phyloP scores from a whole-genome alignment of 805 yeast species.

The Maudiozyma turicensis region DNA sequence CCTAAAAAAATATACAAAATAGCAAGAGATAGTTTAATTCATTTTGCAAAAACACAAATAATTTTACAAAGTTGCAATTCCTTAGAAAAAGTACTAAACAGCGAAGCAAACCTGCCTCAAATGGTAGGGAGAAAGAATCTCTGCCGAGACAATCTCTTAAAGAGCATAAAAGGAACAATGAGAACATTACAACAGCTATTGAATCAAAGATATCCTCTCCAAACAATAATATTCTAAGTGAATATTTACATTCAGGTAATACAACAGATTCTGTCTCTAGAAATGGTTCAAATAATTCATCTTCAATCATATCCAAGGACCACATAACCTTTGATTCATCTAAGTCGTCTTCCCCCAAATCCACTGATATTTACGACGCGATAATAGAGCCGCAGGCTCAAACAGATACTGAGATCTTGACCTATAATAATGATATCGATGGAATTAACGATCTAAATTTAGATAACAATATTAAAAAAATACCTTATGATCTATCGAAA shows the following conservation, averaged over 20 bases:
- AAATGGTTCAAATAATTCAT: not conserved
- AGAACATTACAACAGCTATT: not conserved
- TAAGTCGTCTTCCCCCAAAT: not conserved
- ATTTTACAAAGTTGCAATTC: not conserved
- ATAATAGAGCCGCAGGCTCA: not conserved
- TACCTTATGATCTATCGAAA: not conserved
- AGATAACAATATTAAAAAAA: not conserved
- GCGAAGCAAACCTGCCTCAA: not conserved
- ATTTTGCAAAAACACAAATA: not conserved
- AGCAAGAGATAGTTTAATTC: not conserved
- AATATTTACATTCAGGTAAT: not conserved
- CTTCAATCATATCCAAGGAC: not conserved
- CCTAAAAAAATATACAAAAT: no score
- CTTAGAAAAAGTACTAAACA: not conserved
- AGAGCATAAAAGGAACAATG: not conserved
- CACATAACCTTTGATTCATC: not conserved
- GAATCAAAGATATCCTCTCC: not conserved
- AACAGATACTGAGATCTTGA: not conserved
- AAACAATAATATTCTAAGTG: not conserved
- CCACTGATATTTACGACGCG: no score
- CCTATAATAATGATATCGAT: no score
- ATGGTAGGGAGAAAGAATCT: not conserved
- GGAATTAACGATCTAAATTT: no score
- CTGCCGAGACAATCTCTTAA: no score
- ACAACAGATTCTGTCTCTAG: no score